Conservation (phyloP, 306 rosid genomes). For the Rosa multiflora region DNA sequence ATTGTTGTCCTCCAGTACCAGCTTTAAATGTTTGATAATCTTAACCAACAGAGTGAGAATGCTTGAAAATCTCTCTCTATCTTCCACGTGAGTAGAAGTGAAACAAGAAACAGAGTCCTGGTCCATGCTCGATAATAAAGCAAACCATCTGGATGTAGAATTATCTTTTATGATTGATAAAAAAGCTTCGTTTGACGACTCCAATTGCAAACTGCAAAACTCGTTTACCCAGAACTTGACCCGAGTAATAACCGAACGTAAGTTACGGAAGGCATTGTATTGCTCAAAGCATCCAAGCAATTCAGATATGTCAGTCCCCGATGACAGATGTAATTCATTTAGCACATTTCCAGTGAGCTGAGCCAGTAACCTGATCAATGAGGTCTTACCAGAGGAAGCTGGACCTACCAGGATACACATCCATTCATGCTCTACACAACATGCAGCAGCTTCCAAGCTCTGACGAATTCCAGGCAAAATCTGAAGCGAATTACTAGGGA, state of each 20-base stretch:
- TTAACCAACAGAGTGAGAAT: slow-evolving; percentile 54
- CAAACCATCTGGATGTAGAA: slow-evolving; percentile 54
- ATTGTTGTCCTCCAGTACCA: slow-evolving; percentile 29
- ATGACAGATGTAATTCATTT: slow-evolving; percentile 82
- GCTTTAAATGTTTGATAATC: slow-evolving; percentile 56
- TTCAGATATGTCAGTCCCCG: slow-evolving; percentile 93
- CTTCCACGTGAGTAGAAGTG: slow-evolving; percentile 37
- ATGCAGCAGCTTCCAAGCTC: slow-evolving; percentile 83
- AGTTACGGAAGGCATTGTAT: slow-evolving; percentile 65
- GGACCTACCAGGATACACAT: slow-evolving; percentile 88
- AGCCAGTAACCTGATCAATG: slow-evolving; percentile 76
- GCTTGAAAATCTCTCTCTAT: slow-evolving; percentile 41
- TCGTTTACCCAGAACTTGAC: slow-evolving; percentile 59
- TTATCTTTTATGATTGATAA: slow-evolving; percentile 27
- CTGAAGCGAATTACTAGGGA: slow-evolving; percentile 45
- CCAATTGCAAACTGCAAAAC: slow-evolving; percentile 49
- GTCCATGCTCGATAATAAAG: slow-evolving; percentile 39
- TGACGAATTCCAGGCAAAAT: slow-evolving; percentile 71
- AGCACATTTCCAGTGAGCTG: slow-evolving; percentile 82
- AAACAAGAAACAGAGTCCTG: slow-evolving; percentile 39
- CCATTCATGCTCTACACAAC: slow-evolving; percentile 81
- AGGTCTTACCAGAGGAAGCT: slow-evolving; percentile 83
- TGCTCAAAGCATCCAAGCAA: slow-evolving; percentile 95
- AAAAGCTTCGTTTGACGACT: slow-evolving; percentile 35
- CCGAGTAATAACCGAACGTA: slow-evolving; percentile 50